Percentiles rank a stretch among this genome's conserved stretches.
These are phyloP conservation scores for Ambrosia artemisiifolia DNA, from an alignment of 129 eudicot genomes.

Conservation along the genomic window DNA sequence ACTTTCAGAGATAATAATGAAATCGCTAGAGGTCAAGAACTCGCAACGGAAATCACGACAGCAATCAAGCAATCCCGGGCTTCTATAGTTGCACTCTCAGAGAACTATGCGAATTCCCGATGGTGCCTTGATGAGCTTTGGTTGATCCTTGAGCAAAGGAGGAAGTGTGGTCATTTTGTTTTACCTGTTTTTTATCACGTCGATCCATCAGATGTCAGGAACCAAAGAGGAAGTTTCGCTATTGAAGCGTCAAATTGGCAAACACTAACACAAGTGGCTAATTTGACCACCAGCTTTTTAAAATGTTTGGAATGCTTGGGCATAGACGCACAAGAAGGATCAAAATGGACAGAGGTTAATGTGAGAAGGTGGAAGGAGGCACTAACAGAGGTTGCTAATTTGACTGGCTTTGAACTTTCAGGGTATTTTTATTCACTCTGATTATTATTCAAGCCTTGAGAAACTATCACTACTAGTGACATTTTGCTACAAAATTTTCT, in stretches of 20 bases:
- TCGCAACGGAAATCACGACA: not conserved
- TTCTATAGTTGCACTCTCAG: not conserved
- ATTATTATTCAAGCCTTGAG: too few relatives aligned
- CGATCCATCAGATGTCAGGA: conserved; percentile 13
- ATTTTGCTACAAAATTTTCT: too few relatives aligned
- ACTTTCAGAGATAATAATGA: not conserved
- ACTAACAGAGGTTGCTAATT: too few relatives aligned
- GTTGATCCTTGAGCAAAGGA: conserved; percentile 16
- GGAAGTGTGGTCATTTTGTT: not conserved
- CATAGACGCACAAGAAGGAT: not conserved
- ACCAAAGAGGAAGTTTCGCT: not conserved
- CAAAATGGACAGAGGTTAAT: not conserved
- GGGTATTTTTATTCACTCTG: too few relatives aligned
- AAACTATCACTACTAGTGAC: too few relatives aligned
- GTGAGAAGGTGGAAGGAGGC: not conserved
- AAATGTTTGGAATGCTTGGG: not conserved
- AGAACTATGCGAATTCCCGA: not conserved
- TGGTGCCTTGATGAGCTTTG: conserved; percentile 20
- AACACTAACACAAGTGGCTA: not conserved
- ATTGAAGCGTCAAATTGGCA: conserved; percentile 10
- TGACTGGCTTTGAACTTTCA: too few relatives aligned
- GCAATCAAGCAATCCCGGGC: not conserved
- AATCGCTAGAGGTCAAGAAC: not conserved
- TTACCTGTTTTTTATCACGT: conserved; percentile 20
- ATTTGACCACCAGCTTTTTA: not conserved